phyloP scores from a whole-genome alignment of 768 basidiomycete species.

The Russula emetica region DNA sequence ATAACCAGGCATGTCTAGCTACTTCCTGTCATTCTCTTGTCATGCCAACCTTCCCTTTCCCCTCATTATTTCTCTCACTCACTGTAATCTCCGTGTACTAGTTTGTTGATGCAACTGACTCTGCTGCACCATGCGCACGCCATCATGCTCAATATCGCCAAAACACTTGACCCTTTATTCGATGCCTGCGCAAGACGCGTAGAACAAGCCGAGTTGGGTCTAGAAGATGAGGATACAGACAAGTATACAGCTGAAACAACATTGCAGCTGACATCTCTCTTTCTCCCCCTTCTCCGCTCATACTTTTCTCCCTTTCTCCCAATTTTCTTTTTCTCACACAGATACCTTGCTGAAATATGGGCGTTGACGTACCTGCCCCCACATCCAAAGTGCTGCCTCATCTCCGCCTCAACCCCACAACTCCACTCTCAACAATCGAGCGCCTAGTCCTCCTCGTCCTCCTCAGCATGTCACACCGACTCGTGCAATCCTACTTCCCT shows the following conservation, averaged over 20 bases:
- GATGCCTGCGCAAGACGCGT: conserved; percentile 53
- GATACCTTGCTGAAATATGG: conserved; percentile 90
- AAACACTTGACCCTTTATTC: conserved; percentile 70
- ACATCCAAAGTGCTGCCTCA: no score
- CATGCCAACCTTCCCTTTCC: neutral
- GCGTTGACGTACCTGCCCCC: no score
- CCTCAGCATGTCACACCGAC: no score
- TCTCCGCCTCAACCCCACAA: no score
- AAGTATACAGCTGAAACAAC: conserved; percentile 63
- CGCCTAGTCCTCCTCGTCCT: no score
- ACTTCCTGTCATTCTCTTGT: neutral
- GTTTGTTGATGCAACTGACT: conserved; percentile 98
- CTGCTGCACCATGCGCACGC: conserved; percentile 94
- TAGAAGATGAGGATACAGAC: conserved; percentile 62
- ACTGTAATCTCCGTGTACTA: conserved; percentile 34
- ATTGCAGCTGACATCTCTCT: conserved; percentile 61
- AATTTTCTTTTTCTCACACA: conserved; percentile 33
- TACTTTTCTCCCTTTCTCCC: neutral
- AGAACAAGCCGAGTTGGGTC: conserved; percentile 42
- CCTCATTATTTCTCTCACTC: neutral
- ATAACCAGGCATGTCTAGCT: conserved; percentile 60
- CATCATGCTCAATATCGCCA: conserved; percentile 88
- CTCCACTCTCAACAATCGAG: no score
- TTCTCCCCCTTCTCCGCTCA: neutral
- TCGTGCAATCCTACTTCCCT: no score